Conservation (phyloP, 108 stramenopile genomes). For the Stephanodiscus minutulus region DNA sequence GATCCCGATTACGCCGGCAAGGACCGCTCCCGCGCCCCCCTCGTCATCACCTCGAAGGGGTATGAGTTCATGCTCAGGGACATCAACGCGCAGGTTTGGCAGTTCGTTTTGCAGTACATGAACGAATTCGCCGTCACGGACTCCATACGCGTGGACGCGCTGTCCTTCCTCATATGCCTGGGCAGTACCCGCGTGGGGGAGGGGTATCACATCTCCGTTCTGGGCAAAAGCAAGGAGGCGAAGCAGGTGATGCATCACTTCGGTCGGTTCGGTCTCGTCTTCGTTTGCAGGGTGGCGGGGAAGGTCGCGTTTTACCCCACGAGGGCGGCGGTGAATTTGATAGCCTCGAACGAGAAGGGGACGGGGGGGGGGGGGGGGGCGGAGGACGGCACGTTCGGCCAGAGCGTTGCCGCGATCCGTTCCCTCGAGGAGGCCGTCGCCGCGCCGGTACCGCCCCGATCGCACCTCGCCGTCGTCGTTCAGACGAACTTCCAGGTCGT, state of each 20-base stretch:
- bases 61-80: conserved; percentile 90
- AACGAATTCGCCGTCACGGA: conserved; percentile 51
- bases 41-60: conserved; percentile 85
- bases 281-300: conserved; percentile 66
- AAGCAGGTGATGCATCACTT: conserved; percentile 73
- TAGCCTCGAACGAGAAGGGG: conserved; percentile 47
- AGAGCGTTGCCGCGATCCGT: conserved; percentile 54
- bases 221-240: conserved; percentile 55
- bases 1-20: conserved; percentile 80
- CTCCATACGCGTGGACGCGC: conserved; percentile 56
- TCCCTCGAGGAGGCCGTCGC: conserved; percentile 68
- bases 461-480: conserved; percentile 85
- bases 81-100: conserved; percentile 82
- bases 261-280: conserved; percentile 73
- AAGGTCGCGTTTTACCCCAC: conserved; percentile 77
- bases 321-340: conserved; percentile 76
- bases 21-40: conserved; percentile 59
- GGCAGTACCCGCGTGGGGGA: conserved; percentile 73
- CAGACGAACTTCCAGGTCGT: conserved; percentile 93
- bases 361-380: background rate
- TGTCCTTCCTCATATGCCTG: conserved; percentile 76
- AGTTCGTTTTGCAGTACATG: conserved; percentile 82
- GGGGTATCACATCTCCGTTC: conserved; percentile 59
- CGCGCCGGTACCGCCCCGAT: conserved; percentile 64
- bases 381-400: conserved; percentile 16